Percentiles rank a stretch among this genome's conserved stretches.
Evolutionary conservation across 2,329 filamentous ascomycete species (phyloP).

Genomic region (Cadophora gregata): DNA sequence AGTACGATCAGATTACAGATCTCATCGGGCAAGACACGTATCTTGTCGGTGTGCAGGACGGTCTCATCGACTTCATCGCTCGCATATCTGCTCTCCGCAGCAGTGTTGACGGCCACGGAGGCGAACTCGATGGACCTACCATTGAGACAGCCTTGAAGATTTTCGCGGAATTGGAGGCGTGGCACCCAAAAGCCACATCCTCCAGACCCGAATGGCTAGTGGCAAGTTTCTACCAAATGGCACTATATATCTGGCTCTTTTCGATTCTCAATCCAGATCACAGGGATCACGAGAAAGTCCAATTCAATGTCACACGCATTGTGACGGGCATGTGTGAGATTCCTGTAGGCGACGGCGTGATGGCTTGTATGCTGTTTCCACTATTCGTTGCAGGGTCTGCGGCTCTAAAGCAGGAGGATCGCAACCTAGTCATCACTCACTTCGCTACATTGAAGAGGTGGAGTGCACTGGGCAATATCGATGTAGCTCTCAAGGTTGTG

Average conservation of each 20-base stretch:
- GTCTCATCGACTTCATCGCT: slow-evolving; percentile 30
- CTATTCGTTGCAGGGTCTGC: slow-evolving; percentile 35
- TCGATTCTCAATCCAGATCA: slow-evolving; percentile 31
- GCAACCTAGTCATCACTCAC: slow-evolving; percentile 17
- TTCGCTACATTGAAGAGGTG: slow-evolving; percentile 32
- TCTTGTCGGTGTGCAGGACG: slow-evolving; percentile 31
- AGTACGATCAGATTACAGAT: slow-evolving; percentile 10
- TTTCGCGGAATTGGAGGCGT: slow-evolving; percentile 31
- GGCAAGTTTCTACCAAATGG: slow-evolving; percentile 29
- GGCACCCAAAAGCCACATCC: slow-evolving; percentile 18
- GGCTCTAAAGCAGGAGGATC: slow-evolving; percentile 26
- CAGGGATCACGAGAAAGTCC: slow-evolving; percentile 22
- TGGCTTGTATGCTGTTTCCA: slow-evolving; percentile 35
- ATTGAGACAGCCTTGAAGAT: slow-evolving; percentile 27
- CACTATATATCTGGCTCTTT: slow-evolving; percentile 36
- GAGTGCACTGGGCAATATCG: slow-evolving; percentile 36
- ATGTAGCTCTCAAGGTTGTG: slow-evolving; percentile 27
- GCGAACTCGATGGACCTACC: slow-evolving; percentile 18
- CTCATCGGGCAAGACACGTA: slow-evolving; percentile 17
- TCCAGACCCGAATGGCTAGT: slow-evolving; percentile 23
- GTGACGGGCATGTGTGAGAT: slow-evolving; percentile 28
- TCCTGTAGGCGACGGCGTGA: slow-evolving; percentile 19
- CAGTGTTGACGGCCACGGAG: slow-evolving; percentile 15
- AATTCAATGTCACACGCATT: slow-evolving; percentile 23
- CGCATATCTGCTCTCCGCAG: slow-evolving; percentile 32